These are phyloP conservation scores for Alternaria ethzedia DNA, from an alignment of 2,329 filamentous ascomycete genomes.

Conservation along the genomic window DNA sequence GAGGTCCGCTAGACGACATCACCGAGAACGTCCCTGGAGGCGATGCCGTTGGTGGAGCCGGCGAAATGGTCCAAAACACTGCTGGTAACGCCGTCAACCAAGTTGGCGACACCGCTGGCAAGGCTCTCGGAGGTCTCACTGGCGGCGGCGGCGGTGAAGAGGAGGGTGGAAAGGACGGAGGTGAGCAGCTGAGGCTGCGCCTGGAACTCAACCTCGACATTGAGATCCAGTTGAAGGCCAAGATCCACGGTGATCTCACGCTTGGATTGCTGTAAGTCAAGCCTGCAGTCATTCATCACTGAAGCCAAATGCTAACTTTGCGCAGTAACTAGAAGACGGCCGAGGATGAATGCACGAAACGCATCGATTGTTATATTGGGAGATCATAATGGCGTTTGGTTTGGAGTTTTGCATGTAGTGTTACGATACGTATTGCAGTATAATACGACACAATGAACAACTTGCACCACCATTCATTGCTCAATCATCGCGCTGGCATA, in stretches of 20 bases:
- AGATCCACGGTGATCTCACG: conserved; percentile 69
- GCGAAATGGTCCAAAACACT: conserved; percentile 64
- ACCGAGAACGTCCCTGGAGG: conserved; percentile 61
- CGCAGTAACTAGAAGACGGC: conserved; percentile 37
- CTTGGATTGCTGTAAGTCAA: conserved; percentile 58
- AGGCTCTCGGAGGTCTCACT: conserved; percentile 57
- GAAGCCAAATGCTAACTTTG: conserved; percentile 20
- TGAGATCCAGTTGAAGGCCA: conserved; percentile 69
- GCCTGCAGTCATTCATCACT: no score
- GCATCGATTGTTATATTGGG: conserved; percentile 9
- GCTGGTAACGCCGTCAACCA: conserved; percentile 59
- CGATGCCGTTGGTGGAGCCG: conserved; percentile 59
- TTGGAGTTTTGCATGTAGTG: conserved; percentile 26
- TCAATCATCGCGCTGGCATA: not conserved
- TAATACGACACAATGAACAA: conserved; percentile 23
- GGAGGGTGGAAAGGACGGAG: conserved; percentile 42
- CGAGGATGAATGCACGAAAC: conserved; percentile 25
- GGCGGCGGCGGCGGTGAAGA: conserved; percentile 50
- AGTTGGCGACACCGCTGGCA: conserved; percentile 51
- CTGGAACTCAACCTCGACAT: conserved; percentile 68
- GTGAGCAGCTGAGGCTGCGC: conserved; percentile 62
- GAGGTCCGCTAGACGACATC: conserved; percentile 61
- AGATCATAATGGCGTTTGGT: conserved; percentile 34
- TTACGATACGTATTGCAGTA: conserved; percentile 27
- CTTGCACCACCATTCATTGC: not conserved